Conservation (phyloP, 192 early-diverging fungal genomes). For the Lobulomyces angularis region DNA sequence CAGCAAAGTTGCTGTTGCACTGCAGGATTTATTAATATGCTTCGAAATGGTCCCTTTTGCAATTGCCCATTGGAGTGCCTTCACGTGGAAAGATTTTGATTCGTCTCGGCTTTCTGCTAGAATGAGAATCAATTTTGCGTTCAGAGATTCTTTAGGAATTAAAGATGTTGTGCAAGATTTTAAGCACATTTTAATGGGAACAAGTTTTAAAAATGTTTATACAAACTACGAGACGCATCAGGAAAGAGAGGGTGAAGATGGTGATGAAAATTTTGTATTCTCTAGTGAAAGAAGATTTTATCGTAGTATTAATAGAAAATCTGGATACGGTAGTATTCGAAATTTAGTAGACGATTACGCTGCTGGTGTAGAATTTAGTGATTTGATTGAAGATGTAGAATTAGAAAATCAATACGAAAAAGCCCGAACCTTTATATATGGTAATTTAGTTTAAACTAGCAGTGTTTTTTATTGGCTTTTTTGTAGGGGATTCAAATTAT, state of each 20-base stretch:
- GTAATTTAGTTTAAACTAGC: too few relatives aligned
- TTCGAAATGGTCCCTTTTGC: slow-evolving; percentile 80
- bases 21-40: slow-evolving; percentile 86
- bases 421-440: too few relatives aligned
- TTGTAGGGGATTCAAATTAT: too few relatives aligned
- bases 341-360: too few relatives aligned
- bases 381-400: too few relatives aligned
- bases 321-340: too few relatives aligned
- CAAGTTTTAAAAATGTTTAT: slow-evolving; percentile 66
- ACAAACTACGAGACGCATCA: slow-evolving; percentile 19
- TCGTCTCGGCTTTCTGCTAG: slow-evolving; percentile 53
- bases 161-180: slow-evolving; percentile 76
- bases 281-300: slow-evolving; percentile 40
- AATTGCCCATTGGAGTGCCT: slow-evolving; percentile 59
- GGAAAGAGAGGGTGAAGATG: slow-evolving; percentile 20
- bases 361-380: too few relatives aligned
- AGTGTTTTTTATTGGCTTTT: too few relatives aligned
- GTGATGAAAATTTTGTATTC: slow-evolving; percentile 40
- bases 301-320: too few relatives aligned
- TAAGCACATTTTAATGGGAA: slow-evolving; percentile 61
- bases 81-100: slow-evolving; percentile 73
- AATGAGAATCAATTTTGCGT: slow-evolving; percentile 63
- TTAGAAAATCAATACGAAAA: too few relatives aligned
- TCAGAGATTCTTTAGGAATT: slow-evolving; percentile 68
- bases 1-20: slow-evolving; percentile 61